Evolutionary conservation across 192 early-diverging fungal genomes (phyloP).

Genomic region (Coemansia sp.): DNA sequence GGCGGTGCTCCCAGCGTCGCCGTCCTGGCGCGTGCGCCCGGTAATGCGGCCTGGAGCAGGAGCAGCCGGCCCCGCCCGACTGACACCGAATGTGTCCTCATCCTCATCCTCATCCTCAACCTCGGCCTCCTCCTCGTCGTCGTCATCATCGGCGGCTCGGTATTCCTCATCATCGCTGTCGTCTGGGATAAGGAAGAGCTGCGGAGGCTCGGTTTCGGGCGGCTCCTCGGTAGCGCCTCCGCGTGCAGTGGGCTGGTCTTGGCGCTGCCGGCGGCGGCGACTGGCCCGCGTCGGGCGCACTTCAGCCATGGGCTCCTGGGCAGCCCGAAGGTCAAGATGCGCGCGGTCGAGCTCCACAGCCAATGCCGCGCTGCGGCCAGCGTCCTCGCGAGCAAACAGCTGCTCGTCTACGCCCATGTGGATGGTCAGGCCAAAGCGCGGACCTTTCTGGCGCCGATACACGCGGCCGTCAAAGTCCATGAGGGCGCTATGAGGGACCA

Average conservation of each 20-base stretch:
- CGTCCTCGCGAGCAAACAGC: slow-evolving; percentile 56
- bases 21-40: neutral
- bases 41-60: neutral
- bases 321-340: slow-evolving; percentile 34
- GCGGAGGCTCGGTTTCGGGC: slow-evolving; percentile 42
- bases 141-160: slow-evolving; percentile 49
- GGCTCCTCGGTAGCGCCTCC: slow-evolving; percentile 10
- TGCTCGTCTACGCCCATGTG: slow-evolving; percentile 45
- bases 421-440: slow-evolving; percentile 60
- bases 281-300: slow-evolving; percentile 12
- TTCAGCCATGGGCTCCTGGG: slow-evolving; percentile 31
- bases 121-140: slow-evolving; percentile 55
- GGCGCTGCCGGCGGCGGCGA: neutral
- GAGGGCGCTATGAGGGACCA: slow-evolving; percentile 58
- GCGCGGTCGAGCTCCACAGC: slow-evolving; percentile 55
- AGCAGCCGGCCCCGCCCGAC: neutral
- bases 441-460: slow-evolving; percentile 59
- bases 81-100: neutral
- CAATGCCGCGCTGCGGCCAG: slow-evolving; percentile 40
- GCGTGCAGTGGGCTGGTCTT: neutral
- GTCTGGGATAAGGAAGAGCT: slow-evolving; percentile 55
- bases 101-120: slow-evolving; percentile 45
- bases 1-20: neutral
- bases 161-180: slow-evolving; percentile 64
- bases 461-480: slow-evolving; percentile 67